Percentiles rank a stretch among this genome's conserved stretches.
Conservation (phyloP, 768 basidiomycete species). For the Lentinula guzmanii region DNA sequence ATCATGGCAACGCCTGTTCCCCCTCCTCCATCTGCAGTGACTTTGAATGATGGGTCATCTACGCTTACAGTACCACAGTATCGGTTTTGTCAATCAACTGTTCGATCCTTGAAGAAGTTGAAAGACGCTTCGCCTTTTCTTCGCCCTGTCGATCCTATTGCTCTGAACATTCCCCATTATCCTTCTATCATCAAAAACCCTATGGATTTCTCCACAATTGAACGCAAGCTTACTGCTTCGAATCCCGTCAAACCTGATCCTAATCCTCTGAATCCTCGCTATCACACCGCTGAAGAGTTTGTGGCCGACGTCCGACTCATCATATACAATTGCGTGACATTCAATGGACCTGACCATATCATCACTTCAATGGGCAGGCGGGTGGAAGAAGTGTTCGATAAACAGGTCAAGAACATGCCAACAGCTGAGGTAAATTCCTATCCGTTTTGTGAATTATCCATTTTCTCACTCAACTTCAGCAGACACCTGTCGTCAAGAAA, state of each 20-base stretch:
- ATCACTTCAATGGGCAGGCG: conserved; percentile 77
- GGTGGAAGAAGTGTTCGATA: conserved; percentile 82
- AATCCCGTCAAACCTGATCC: conserved; percentile 74
- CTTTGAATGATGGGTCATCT: conserved; percentile 21
- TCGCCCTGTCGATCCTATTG: conserved; percentile 83
- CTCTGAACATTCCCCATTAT: conserved; percentile 84
- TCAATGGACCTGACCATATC: conserved; percentile 90
- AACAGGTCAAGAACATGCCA: conserved; percentile 81
- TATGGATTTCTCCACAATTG: conserved; percentile 93
- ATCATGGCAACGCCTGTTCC: conserved; percentile 32
- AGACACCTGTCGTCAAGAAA: conserved; percentile 38
- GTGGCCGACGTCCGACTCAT: conserved; percentile 80
- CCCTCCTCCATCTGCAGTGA: conserved; percentile 16
- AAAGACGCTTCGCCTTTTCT: conserved; percentile 82
- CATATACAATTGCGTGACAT: conserved; percentile 81
- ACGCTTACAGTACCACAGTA: conserved; percentile 66
- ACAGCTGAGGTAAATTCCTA: conserved; percentile 60
- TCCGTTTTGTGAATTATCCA: background rate
- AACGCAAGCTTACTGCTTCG: conserved; percentile 77
- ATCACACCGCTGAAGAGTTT: conserved; percentile 74
- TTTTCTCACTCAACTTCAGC: conserved; percentile 2
- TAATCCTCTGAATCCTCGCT: conserved; percentile 69
- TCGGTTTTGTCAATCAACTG: conserved; percentile 70
- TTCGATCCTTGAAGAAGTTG: conserved; percentile 80
- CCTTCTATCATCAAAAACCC: conserved; percentile 79